These are phyloP conservation scores for Rhodotorula babjevae DNA, from an alignment of 768 basidiomycete species.

Conservation along the genomic window DNA sequence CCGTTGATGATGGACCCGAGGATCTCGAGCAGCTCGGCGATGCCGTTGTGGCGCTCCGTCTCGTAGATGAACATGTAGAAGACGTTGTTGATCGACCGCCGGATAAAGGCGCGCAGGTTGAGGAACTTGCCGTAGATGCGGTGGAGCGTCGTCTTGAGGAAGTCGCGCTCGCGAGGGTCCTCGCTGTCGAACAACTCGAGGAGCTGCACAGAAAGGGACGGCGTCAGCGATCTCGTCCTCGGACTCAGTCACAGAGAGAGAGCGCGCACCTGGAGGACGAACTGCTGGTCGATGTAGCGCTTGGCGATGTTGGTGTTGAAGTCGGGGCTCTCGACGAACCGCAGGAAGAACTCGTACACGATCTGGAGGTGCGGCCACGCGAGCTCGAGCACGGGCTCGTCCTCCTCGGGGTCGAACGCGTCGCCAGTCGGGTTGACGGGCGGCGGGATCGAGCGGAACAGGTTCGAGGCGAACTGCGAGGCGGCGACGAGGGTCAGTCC, in stretches of 20 bases:
- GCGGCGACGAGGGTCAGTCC: neutral
- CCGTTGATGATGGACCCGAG: constrained; percentile 99
- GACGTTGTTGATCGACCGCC: constrained; percentile 98
- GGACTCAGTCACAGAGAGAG: no score
- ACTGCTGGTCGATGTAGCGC: constrained; percentile 91
- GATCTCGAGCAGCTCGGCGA: constrained; percentile 95
- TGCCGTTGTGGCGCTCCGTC: constrained; percentile 97
- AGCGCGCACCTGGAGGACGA: constrained; percentile 64
- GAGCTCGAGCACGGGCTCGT: constrained; percentile 95
- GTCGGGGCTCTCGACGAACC: constrained; percentile 94
- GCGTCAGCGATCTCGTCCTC: no score
- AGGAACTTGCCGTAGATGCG: constrained; percentile 99
- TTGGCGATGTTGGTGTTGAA: constrained; percentile 98
- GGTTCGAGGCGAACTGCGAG: constrained; percentile 85
- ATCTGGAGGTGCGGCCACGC: constrained; percentile 99
- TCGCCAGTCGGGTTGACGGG: constrained; percentile 97
- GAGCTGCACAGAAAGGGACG: constrained; percentile 52
- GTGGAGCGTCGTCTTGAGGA: constrained; percentile 97
- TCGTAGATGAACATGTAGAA: constrained; percentile 99
- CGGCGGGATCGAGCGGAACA: constrained; percentile 99
- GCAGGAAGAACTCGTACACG: constrained; percentile 99
- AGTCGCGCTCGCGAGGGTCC: constrained; percentile 97
- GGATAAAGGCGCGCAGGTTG: constrained; percentile 95
- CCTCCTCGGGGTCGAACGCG: constrained; percentile 98
- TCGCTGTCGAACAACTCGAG: constrained; percentile 98